Evolutionary conservation across 148 eudicot genomes (phyloP), one percentile per base, ranked within the genome.

Genomic region (Nepenthes gracilis): DNA sequence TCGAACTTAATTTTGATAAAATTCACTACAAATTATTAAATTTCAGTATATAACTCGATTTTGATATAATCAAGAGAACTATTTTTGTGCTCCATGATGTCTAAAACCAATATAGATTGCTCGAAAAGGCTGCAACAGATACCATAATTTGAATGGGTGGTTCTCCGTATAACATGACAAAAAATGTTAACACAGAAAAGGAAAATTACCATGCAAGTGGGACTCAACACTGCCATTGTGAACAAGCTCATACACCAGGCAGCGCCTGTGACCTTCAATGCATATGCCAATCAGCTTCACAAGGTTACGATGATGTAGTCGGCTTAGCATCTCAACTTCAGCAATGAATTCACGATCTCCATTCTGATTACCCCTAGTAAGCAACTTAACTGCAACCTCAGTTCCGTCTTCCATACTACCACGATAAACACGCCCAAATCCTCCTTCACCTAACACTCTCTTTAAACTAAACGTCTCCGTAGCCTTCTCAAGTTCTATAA

Each of bases 181-280:
- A 40, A 40, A 55, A 4, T 55, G 37, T 33, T 8, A 11, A 49
- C 6, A 55, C 1, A 35, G 58, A 32, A 35, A 23, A 15, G 32
- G 45, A 61, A 54, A 15, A 15, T 61, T 84, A 93, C 98, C 98
- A 55, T 93, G 98, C 78, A 55, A 55, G 72, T 93, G 98, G 58
- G 98, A 93, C 74, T 94, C 99, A 55, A 94, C 97, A 65, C 95
- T 94, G 77, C 99, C 97, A 72, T 89, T 94, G 65, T 75, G 76
- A 61, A 94, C 91, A 56, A 94, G 71, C 77, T 94, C 99, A 74
- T 94, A 94, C 47, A 93, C 83, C 78, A 93, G 78, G 79, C 98
- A 88, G 43, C 95, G 98, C 34, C 72, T 77, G 33, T 75, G 85
- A 34, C 80, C 88, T 79, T 93, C 95, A 70, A 88, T 78, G 70